Evolutionary conservation across 2,329 filamentous ascomycete species (phyloP), one percentile per base, ranked within the genome.

Genomic region (Taxawa tesnikishii): DNA sequence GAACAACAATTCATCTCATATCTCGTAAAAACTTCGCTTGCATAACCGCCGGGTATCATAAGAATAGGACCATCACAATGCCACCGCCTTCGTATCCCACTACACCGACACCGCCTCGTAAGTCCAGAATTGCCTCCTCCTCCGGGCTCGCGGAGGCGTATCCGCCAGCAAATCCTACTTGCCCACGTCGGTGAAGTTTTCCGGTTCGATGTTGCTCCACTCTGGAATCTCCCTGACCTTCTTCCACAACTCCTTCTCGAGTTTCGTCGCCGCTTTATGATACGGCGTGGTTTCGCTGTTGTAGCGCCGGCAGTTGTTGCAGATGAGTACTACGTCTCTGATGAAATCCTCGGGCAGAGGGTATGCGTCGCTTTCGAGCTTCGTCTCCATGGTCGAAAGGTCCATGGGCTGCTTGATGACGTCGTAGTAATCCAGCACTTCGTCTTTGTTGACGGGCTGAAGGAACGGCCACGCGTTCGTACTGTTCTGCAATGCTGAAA

Each of bases 351-450:
- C 85, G 0, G 90, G 88, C 0, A 75, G 85, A 11, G 76, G 73
- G 52, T 98, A 98, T 49, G 88, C 73, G 58, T 96, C 90, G 24
- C 84, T 83, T 50, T 96, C 87, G 41, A 94, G 79, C 58, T 93
- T 93, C 45, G 75, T 76, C 58, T 96, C 90, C 88, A 98, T 96
- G 13, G 87, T 94, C 29, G 74, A 79, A 29, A 94, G 67, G 52
- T 94, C 90, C 90, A 98, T 98, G 21, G 90, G 90, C 55, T 94
- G 82, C 52, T 87, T 87, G 64, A 98, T 98, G 39, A 96, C 87
- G 38, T 94, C 84, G 63, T 96, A 96, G 61, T 98, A 98, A 55
- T 98, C 90, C n/a, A 84, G 77, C 0, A 98, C 90, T 44, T 96
- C 90, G 48, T 98, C 90, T 43, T 80, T 78, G 54, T 92, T 94